These are phyloP conservation scores for Tylopilus plumbeoviolaceoides DNA, from an alignment of 768 basidiomycete genomes.

Conservation along the genomic window DNA sequence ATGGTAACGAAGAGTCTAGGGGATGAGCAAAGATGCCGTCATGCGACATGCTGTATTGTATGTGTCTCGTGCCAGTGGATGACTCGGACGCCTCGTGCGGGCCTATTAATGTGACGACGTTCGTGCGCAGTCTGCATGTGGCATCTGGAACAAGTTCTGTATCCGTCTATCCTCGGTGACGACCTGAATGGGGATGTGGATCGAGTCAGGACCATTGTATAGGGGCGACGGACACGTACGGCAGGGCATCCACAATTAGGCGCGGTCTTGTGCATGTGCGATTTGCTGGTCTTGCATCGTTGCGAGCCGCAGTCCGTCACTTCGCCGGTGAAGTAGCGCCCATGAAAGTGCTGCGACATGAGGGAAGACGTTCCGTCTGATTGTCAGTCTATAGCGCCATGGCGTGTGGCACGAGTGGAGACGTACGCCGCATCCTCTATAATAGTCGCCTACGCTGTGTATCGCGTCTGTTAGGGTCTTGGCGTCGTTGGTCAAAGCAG, in stretches of 20 bases:
- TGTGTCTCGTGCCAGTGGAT: neutral
- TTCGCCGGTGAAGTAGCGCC: conserved; percentile 34
- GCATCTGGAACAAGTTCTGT: conserved; percentile 34
- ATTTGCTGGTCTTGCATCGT: conserved; percentile 32
- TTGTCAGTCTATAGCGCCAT: conserved; percentile 7
- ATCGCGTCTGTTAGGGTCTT: neutral
- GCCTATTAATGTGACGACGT: conserved; percentile 11
- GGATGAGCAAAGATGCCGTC: neutral
- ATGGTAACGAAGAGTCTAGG: conserved; percentile 13
- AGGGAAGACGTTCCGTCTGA: neutral
- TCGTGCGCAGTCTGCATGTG: conserved; percentile 31
- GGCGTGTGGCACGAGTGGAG: neutral
- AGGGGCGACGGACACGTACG: conserved; percentile 22
- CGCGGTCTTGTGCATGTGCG: conserved; percentile 35
- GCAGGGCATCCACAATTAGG: conserved; percentile 30
- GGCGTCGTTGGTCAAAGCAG: neutral
- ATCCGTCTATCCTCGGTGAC: conserved; percentile 35
- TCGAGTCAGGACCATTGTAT: neutral
- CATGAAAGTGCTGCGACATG: conserved; percentile 32
- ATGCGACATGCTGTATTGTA: neutral
- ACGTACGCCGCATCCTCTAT: conserved; percentile 36
- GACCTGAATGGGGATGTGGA: conserved; percentile 20
- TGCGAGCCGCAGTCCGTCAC: conserved; percentile 29
- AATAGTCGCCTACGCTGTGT: conserved; percentile 34
- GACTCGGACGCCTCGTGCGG: conserved; percentile 1